Conservation (phyloP, 208 protist genomes). For the Herpetomonas muscarum region DNA sequence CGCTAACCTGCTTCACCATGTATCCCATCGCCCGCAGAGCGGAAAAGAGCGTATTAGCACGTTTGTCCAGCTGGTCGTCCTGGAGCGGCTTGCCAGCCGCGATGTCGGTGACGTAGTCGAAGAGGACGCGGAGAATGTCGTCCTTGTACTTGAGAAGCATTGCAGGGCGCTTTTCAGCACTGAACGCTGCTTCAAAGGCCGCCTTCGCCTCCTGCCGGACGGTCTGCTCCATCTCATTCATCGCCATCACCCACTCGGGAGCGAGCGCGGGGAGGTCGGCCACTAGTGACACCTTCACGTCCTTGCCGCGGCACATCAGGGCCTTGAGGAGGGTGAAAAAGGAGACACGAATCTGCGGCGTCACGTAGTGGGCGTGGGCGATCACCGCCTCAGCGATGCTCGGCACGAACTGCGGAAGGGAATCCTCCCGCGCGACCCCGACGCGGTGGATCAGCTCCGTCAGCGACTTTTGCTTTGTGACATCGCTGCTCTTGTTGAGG, state of each 20-base stretch:
- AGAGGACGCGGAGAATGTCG: constrained; percentile 35
- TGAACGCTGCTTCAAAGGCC: constrained; percentile 66
- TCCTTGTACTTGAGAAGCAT: constrained; percentile 67
- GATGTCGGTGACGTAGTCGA: constrained; percentile 34
- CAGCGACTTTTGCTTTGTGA: constrained; percentile 84
- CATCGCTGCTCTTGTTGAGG: constrained; percentile 77
- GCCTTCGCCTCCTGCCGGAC: constrained; percentile 46
- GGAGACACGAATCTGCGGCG: constrained; percentile 48
- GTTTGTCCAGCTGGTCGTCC: constrained; percentile 64
- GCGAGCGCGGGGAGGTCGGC: constrained; percentile 45
- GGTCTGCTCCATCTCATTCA: constrained; percentile 73
- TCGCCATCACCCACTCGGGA: constrained; percentile 67
- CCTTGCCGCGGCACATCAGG: constrained; percentile 40
- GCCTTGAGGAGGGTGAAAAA: constrained; percentile 52
- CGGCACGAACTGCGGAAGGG: constrained; percentile 43
- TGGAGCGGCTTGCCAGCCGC: constrained; percentile 27
- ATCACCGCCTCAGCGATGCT: constrained; percentile 55
- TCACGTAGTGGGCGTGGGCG: constrained; percentile 58
- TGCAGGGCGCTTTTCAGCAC: constrained; percentile 39
- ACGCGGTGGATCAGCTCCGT: constrained; percentile 38
- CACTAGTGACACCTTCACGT: constrained; percentile 38
- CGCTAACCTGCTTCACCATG: constrained; percentile 72
- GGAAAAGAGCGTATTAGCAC: constrained; percentile 60
- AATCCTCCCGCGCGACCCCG: constrained; percentile 19
- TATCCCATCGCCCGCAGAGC: constrained; percentile 68